phyloP scores from a whole-genome alignment of 1,139 yeast species.

The Geotrichum europaeum region DNA sequence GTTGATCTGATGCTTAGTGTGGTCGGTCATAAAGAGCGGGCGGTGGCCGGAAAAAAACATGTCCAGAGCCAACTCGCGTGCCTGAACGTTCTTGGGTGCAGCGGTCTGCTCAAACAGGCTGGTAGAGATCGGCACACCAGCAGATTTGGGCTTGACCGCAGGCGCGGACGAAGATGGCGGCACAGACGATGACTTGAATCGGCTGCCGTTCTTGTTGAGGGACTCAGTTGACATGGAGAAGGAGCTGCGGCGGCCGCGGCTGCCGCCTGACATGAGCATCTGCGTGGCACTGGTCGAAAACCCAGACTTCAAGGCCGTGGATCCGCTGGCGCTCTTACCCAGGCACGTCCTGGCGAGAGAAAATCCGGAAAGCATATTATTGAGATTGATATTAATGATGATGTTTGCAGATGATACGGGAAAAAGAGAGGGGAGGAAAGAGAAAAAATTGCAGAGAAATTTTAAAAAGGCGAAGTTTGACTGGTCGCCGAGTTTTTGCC shows the following conservation, averaged over 20 bases:
- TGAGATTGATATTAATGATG: not conserved
- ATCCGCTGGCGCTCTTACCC: slow-evolving; percentile 2
- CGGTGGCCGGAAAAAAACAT: slow-evolving; percentile 31
- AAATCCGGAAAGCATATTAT: slow-evolving; percentile 10
- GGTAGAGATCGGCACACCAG: slow-evolving; percentile 5
- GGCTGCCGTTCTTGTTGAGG: slow-evolving; percentile 4
- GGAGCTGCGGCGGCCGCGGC: slow-evolving; percentile 15
- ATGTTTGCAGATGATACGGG: not conserved
- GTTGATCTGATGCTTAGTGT: slow-evolving; percentile 8
- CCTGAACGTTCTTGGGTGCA: slow-evolving; percentile 12
- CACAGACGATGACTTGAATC: slow-evolving; percentile 17
- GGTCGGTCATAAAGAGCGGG: slow-evolving; percentile 27
- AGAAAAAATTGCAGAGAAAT: not conserved
- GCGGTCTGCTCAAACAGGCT: slow-evolving; percentile 11
- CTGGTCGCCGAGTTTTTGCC: not conserved
- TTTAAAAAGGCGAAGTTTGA: slow-evolving; percentile 1
- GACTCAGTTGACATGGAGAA: slow-evolving; percentile 10
- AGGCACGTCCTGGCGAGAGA: slow-evolving; percentile 1
- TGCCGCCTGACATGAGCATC: not conserved
- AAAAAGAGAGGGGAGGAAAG: not conserved
- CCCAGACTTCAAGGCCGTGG: slow-evolving; percentile 1
- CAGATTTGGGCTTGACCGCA: not conserved
- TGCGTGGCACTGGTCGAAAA: slow-evolving; percentile 1
- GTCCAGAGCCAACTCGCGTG: slow-evolving; percentile 26
- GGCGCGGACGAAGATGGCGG: slow-evolving; percentile 14